Base-by-base conservation (phyloP, 352 stramenopile species). In the Lagenidium sp. region DNA sequence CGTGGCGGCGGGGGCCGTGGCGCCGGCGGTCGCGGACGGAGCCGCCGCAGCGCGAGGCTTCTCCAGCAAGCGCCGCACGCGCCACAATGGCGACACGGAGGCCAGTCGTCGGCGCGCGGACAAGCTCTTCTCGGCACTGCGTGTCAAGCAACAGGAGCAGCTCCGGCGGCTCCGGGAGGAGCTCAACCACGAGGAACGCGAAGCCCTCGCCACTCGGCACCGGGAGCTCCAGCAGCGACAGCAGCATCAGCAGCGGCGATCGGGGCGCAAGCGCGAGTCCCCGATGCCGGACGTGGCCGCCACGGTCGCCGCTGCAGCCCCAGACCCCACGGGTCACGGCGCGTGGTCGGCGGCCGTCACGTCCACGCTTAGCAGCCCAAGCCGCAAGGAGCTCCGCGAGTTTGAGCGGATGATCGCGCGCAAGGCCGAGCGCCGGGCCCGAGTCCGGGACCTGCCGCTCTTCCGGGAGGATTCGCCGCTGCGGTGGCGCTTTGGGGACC, bases 401-500 rank as follows among this genome's bases (percentile, higher is more conserved):
- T 76, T 80, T 28, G 50, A 64, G 52, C 63, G 59, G 36, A 81
- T 78, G 67, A 45, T 68, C 36, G 57, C 52, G n/a, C 63, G 56
- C 38, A 85, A 85, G 35, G 52, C 64, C 7, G 68, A 51, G 28
- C 70, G 63, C 34, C 53, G 74, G 36, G 61, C 72, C 15, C 65
- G 68, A 2, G 63, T 70, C 16, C 77, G 79, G 55, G 63, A 85
- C 42, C 47, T 85, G 50, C 74, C 77, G 28, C 67, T 90, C n/a
- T 87, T 90, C 47, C 64, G 64, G 4, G 46, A 68, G 12, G 63
- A 64, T 24, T 90, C 77, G 34, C 7, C 66, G 25, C 50, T 90
- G 25, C 63, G 68, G 42, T 52, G 51, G 2, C 60, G 63, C 30
- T 76, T 79, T 47, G 47, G 43, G 8, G 70, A 67, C 4, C 55